phyloP scores from a whole-genome alignment of 2,329 filamentous ascomycete species.

The Pseudomassariella vexata region DNA sequence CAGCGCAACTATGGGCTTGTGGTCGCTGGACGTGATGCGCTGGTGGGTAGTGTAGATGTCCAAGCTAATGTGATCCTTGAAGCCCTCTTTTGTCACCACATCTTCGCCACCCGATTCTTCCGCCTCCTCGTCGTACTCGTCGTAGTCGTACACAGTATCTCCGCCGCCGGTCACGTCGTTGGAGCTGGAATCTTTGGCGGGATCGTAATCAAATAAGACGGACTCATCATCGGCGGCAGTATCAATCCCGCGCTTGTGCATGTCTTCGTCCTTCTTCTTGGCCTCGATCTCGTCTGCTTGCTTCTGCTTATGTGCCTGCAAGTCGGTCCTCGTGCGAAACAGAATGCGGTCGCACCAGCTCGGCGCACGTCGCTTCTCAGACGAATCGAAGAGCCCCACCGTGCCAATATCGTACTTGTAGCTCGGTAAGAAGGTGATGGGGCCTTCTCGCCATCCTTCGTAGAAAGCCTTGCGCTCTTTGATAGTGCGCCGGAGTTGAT shows the following conservation, averaged over 20 bases:
- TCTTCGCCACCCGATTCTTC: slow-evolving; percentile 36
- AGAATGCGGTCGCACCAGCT: slow-evolving; percentile 97
- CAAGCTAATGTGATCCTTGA: slow-evolving; percentile 46
- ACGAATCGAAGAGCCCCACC: slow-evolving; percentile 86
- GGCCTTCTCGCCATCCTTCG: slow-evolving; percentile 86
- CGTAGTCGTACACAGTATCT: slow-evolving; percentile 13
- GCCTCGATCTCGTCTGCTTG: slow-evolving; percentile 58
- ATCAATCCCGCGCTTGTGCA: slow-evolving; percentile 74
- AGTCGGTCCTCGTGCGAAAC: slow-evolving; percentile 71
- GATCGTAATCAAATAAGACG: slow-evolving; percentile 86
- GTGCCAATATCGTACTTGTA: slow-evolving; percentile 99
- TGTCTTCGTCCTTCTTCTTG: slow-evolving; percentile 72
- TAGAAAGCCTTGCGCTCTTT: slow-evolving; percentile 74
- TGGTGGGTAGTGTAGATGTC: slow-evolving; percentile 83
- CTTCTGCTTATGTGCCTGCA: slow-evolving; percentile 58
- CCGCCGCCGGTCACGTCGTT: slow-evolving; percentile 36
- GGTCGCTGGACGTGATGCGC: slow-evolving; percentile 84
- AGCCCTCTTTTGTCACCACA: slow-evolving; percentile 53
- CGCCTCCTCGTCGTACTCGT: slow-evolving; percentile 29
- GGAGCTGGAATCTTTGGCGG: slow-evolving; percentile 61
- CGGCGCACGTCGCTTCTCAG: slow-evolving; percentile 85
- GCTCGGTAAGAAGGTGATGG: slow-evolving; percentile 82
- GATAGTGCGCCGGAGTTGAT: slow-evolving; percentile 75
- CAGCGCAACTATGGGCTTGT: slow-evolving; percentile 82
- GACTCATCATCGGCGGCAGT: slow-evolving; percentile 70